Evolutionary conservation across 352 stramenopile species (phyloP).

Genomic region (Globisporangium camurandrum): DNA sequence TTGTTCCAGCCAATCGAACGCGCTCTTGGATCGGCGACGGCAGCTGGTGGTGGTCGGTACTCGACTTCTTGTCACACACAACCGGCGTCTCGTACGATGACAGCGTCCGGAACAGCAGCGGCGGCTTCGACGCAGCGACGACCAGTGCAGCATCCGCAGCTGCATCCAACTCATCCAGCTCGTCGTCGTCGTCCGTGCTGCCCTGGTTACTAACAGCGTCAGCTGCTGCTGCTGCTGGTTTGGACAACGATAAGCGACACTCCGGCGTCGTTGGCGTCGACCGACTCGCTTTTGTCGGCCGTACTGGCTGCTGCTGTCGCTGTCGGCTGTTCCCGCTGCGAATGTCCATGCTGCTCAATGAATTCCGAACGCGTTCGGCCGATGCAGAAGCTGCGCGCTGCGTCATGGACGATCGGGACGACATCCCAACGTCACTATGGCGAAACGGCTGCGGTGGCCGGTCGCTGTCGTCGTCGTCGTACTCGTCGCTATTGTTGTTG

Average conservation of each 20-base stretch:
- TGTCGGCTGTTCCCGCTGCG: constrained; percentile 5
- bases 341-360: constrained; percentile 23
- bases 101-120: constrained; percentile 58
- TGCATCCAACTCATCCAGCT: constrained; percentile 17
- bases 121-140: constrained; percentile 23
- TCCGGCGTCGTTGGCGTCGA: constrained; percentile 52
- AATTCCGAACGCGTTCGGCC: constrained; percentile 9
- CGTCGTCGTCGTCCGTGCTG: constrained; percentile 27
- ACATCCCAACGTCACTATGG: constrained; percentile 16
- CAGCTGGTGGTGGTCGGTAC: constrained; percentile 11
- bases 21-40: constrained; percentile 67
- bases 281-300: constrained; percentile 15
- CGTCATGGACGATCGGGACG: background rate
- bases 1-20: constrained; percentile 33
- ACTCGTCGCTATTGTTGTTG: constrained; percentile 12
- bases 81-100: constrained; percentile 79
- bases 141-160: background rate
- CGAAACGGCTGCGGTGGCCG: constrained; percentile 10
- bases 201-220: constrained; percentile 29
- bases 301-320: no score
- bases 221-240: constrained; percentile 12
- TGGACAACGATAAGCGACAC: no score
- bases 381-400: no score
- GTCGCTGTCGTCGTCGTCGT: constrained; percentile 14
- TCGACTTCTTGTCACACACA: constrained; percentile 41